Evolutionary conservation across 805 yeast species (phyloP), one percentile per base, ranked within the genome.

Genomic region (Kazachstania psychrophila): DNA sequence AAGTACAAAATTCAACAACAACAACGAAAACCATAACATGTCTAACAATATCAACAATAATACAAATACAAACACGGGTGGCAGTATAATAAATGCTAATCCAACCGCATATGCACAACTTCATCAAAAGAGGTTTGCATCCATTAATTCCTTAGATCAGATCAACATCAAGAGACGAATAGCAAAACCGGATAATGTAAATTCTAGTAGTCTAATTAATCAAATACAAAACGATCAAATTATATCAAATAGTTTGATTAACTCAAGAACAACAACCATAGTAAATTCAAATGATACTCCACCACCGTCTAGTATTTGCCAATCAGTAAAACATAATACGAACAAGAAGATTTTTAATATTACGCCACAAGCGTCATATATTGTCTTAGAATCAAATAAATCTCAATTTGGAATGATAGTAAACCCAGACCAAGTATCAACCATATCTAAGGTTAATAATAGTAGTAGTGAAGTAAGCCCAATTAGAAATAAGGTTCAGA

Each of bases 81-180:
- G 9, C 18, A 17, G 1, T 17, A 26, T 17, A 5, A 19, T n/a
- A 12, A 19, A 17, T 14, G 18, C 8, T n/a, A 31, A 15, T 17
- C 10, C 27, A 15, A 23, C 6, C 16, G 15, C n/a, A 18, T 11
- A 4, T n/a, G 11, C 13, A 6, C 27, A 14, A 14, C 5, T 22
- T 28, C 49, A 54, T 13, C 52, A 42, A 33, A 54, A 54, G 39
- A 47, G 58, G 36, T 52, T 56, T 1, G 41, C 42, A 25, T 43
- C 57, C 11, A 43, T 43, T 36, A 43, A 41, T 27, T 42, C 39
- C 33, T 34, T 31, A 23, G 43, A 45, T 27, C 28, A 42, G 8
- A 37, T 37, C 6, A 28, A 35, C 31, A 33, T 33, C 6, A 54
- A 52, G 36, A 51, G 52, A 42, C 54, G 58, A 39, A 36, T 47